Evolutionary conservation across 768 basidiomycete genomes (phyloP).

Genomic region (Amanita rubescens): DNA sequence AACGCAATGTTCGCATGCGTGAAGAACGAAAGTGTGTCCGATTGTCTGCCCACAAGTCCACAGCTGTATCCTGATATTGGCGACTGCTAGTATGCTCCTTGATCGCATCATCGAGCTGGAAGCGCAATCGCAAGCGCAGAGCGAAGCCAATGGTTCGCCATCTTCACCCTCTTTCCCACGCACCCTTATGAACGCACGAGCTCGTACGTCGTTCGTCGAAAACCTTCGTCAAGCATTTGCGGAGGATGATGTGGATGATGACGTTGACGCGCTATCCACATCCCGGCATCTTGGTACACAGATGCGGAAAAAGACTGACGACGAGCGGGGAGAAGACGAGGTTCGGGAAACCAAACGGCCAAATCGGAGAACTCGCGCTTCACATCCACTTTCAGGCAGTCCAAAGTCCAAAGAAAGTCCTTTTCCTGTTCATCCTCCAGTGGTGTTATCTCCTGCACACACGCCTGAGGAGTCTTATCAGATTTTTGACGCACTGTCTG

Average conservation of each 20-base stretch:
- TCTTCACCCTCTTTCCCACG: slow-evolving; percentile 34
- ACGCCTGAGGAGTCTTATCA: slow-evolving; percentile 6
- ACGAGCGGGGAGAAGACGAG: slow-evolving; percentile 38
- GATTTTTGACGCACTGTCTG: not conserved
- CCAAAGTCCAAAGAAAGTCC: slow-evolving; percentile 30
- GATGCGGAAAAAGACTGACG: slow-evolving; percentile 36
- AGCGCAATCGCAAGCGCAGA: slow-evolving; percentile 24
- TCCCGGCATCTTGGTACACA: slow-evolving; percentile 41
- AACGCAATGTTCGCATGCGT: slow-evolving; percentile 54
- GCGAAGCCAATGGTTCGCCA: not conserved
- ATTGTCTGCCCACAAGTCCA: not conserved
- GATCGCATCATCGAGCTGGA: slow-evolving; percentile 61
- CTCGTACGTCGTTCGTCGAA: slow-evolving; percentile 36
- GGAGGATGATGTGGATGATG: slow-evolving; percentile 38
- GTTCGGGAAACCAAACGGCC: slow-evolving; percentile 30
- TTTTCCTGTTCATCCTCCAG: slow-evolving; percentile 2
- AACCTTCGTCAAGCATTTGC: slow-evolving; percentile 43
- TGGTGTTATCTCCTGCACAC: slow-evolving; percentile 1
- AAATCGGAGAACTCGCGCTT: slow-evolving; percentile 11
- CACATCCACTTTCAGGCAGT: slow-evolving; percentile 12
- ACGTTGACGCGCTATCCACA: slow-evolving; percentile 36
- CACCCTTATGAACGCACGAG: slow-evolving; percentile 33
- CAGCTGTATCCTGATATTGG: slow-evolving; percentile 5
- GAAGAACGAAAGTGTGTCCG: slow-evolving; percentile 54
- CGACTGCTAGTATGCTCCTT: slow-evolving; percentile 36